Evolutionary conservation across 2,329 filamentous ascomycete species (phyloP).

Genomic region (Colletotrichum orbiculare): DNA sequence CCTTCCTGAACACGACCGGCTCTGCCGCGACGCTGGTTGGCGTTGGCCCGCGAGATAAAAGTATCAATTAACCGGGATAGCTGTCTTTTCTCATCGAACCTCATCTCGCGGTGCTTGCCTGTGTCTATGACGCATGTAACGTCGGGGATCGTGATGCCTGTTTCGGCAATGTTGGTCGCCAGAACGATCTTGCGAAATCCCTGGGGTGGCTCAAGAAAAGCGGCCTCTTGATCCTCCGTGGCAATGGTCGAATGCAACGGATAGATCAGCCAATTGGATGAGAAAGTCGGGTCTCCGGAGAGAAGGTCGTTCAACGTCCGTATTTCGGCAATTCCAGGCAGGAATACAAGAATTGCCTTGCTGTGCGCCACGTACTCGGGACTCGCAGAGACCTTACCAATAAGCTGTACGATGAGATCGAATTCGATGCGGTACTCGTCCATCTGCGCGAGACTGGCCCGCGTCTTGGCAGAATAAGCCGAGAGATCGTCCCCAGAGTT

Average conservation of each 20-base stretch:
- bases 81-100: constrained; percentile 93
- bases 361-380: constrained; percentile 77
- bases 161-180: constrained; percentile 98
- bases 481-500: constrained; percentile 68
- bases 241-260: constrained; percentile 94
- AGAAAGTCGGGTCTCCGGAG: constrained; percentile 79
- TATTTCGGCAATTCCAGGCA: constrained; percentile 95
- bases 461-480: constrained; percentile 82
- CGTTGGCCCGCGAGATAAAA: constrained; percentile 95
- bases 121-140: constrained; percentile 97
- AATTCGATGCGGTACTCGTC: constrained; percentile 95
- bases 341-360: constrained; percentile 92
- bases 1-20: constrained; percentile 96
- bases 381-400: constrained; percentile 79
- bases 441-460: constrained; percentile 78
- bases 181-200: constrained; percentile 93
- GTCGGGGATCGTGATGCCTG: constrained; percentile 97
- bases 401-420: constrained; percentile 82
- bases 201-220: constrained; percentile 85
- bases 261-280: constrained; percentile 84
- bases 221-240: constrained; percentile 94
- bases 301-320: constrained; percentile 88
- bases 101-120: constrained; percentile 97
- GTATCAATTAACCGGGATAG: constrained; percentile 91
- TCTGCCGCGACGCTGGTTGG: constrained; percentile 92